Evolutionary conservation across 768 basidiomycete species (phyloP).

Genomic region (Tubosaeta brunneosetosa): DNA sequence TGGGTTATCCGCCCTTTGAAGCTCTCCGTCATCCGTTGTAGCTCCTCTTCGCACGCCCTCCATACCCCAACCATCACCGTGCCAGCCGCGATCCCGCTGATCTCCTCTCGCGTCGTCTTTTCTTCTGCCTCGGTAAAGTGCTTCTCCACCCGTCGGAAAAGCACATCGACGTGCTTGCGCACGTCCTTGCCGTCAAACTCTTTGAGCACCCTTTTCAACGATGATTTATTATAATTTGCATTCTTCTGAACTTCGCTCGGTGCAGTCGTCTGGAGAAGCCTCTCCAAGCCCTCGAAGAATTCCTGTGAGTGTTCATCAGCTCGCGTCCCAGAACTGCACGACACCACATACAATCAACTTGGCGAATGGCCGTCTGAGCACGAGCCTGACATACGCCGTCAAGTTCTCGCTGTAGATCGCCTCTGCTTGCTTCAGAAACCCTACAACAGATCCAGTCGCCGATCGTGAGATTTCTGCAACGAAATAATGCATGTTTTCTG

Average conservation of each 20-base stretch:
- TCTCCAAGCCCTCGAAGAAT: slow-evolving; percentile 90
- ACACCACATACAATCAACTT: slow-evolving; percentile 71
- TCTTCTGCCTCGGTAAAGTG: slow-evolving; percentile 86
- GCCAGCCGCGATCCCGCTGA: slow-evolving; percentile 51
- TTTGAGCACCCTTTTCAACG: slow-evolving; percentile 80
- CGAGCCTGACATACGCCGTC: slow-evolving; percentile 77
- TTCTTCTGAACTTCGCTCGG: slow-evolving; percentile 74
- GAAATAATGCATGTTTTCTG: slow-evolving; percentile 97
- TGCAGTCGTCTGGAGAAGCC: slow-evolving; percentile 75
- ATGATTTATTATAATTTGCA: slow-evolving; percentile 65
- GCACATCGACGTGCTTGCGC: slow-evolving; percentile 78
- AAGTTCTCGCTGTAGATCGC: slow-evolving; percentile 88
- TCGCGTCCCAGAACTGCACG: neutral
- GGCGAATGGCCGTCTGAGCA: slow-evolving; percentile 80
- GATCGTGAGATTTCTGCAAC: slow-evolving; percentile 75
- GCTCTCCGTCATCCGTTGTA: slow-evolving; percentile 65
- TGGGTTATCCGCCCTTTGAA: slow-evolving; percentile 66
- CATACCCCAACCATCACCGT: slow-evolving; percentile 81
- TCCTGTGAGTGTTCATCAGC: slow-evolving; percentile 50
- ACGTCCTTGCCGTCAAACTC: slow-evolving; percentile 87
- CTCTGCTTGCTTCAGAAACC: slow-evolving; percentile 70
- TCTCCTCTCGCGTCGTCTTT: slow-evolving; percentile 51
- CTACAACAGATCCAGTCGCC: slow-evolving; percentile 55
- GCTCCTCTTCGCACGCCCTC: slow-evolving; percentile 85
- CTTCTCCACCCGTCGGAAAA: slow-evolving; percentile 92